These are phyloP conservation scores for Clausena lansium DNA, from an alignment of 345 rosid genomes.

Conservation along the genomic window DNA sequence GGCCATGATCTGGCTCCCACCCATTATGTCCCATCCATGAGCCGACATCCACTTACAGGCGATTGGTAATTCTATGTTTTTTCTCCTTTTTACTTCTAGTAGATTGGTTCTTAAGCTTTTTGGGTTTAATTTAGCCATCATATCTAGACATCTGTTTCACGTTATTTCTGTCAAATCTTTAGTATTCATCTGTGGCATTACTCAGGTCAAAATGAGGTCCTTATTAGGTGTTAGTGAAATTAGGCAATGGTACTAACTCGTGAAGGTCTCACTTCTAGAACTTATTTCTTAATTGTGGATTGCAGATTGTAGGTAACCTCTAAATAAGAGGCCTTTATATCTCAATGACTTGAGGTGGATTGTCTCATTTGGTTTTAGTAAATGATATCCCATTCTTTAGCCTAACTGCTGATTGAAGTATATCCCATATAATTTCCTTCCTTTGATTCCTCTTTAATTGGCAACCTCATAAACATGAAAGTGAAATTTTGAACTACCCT, in stretches of 20 bases:
- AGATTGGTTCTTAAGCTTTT: not conserved
- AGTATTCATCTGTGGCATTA: not conserved
- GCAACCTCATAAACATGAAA: too few relatives aligned
- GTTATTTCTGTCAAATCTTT: not conserved
- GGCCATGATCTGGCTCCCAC: conserved; percentile 97
- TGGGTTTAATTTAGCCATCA: not conserved
- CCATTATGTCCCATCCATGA: conserved; percentile 98
- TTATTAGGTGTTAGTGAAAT: not conserved
- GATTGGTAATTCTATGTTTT: conserved; percentile 69
- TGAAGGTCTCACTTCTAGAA: not conserved
- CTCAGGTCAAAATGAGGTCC: not conserved
- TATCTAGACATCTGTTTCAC: not conserved
- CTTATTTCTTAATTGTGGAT: not conserved
- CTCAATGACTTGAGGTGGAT: not conserved
- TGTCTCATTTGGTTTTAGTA: not conserved
- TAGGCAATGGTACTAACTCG: not conserved
- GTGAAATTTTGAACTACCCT: too few relatives aligned
- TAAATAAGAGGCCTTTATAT: not conserved
- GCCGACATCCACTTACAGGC: conserved; percentile 90
- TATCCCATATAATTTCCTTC: too few relatives aligned
- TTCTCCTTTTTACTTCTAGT: not conserved
- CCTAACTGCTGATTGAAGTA: not conserved
- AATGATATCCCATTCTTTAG: not conserved
- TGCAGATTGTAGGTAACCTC: not conserved
- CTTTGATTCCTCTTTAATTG: too few relatives aligned